Evolutionary conservation across 2,329 filamentous ascomycete species (phyloP), one percentile per base, ranked within the genome.

Genomic region (Botrytis medusae): DNA sequence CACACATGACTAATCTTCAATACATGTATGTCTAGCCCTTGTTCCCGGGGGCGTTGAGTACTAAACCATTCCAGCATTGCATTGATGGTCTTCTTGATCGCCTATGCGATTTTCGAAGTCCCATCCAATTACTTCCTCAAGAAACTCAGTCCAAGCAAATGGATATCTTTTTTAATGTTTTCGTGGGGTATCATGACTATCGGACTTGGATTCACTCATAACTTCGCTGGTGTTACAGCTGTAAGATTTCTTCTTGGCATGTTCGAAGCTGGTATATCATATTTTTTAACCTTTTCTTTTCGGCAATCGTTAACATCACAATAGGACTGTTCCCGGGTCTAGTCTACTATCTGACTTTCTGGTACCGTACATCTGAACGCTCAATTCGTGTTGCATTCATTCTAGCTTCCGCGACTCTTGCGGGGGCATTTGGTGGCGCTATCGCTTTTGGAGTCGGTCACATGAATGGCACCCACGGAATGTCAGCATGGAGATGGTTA

Each of bases 1-100:
- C 90, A 2, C 77, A 85, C 75, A 91, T 92, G 87, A 88, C 87
- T 2, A 84, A 86, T 69, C 84, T 86, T 78, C 84, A 92, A 78
- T 93, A 89, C 82, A 87, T 87, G 83, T 84, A 75, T 73, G 81
- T 71, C 5, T 44, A 18, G 29, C 12, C 5, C 29, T 25, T 48
- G 9, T 2, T 32, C 5, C 51, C 51, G 14, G 12, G 1, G 22
- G 4, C 22, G 22, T 4, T 25, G 32, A 46, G 29, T 37, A 5
- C 46, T 72, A 34, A 73, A 7, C 16, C 2, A 40, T 37, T 22
- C 32, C 54, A 79, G 78, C 22, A 84, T 86, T 71, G 83, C 84
- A 6, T 77, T 86, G 2, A 85, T 85, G 82, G 80, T 85, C 4
- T 86, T 86, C 72, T 77, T 85, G 20, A 82, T 86, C 29, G 84